Percentiles rank a stretch among this genome's conserved stretches.
These are phyloP conservation scores for Trichoderma pleuroti DNA, from an alignment of 2,329 filamentous ascomycete genomes.

Conservation along the genomic window DNA sequence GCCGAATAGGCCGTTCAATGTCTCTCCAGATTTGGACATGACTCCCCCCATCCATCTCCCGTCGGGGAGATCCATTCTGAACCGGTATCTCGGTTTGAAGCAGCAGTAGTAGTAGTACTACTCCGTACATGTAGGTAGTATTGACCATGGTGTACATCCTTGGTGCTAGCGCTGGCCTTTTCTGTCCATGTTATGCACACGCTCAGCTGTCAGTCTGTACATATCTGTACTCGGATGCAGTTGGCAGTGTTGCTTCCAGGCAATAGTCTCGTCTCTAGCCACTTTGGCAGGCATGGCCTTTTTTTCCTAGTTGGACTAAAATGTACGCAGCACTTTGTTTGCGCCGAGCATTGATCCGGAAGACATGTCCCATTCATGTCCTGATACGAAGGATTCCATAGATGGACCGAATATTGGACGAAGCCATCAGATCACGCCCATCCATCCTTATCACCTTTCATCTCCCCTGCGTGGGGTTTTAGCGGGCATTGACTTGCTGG, in stretches of 20 bases:
- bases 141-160: background rate
- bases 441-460: background rate
- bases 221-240: no score
- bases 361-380: background rate
- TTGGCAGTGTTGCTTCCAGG: background rate
- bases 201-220: background rate
- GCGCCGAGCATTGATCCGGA: conserved; percentile 10
- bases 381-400: background rate
- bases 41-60: background rate
- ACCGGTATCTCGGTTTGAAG: conserved; percentile 11
- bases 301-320: background rate
- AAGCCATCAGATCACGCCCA: background rate
- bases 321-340: conserved; percentile 1
- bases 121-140: no score
- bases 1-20: conserved; percentile 4
- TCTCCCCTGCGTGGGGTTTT: background rate
- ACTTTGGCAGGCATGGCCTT: background rate
- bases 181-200: background rate
- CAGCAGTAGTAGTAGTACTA: background rate
- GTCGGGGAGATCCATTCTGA: background rate
- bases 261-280: background rate
- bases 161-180: background rate
- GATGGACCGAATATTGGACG: conserved; percentile 2
- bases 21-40: conserved; percentile 4
- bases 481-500: conserved; percentile 10